phyloP scores from a whole-genome alignment of 2,329 filamentous ascomycete genomes.

The Aspergillus floridensis region DNA sequence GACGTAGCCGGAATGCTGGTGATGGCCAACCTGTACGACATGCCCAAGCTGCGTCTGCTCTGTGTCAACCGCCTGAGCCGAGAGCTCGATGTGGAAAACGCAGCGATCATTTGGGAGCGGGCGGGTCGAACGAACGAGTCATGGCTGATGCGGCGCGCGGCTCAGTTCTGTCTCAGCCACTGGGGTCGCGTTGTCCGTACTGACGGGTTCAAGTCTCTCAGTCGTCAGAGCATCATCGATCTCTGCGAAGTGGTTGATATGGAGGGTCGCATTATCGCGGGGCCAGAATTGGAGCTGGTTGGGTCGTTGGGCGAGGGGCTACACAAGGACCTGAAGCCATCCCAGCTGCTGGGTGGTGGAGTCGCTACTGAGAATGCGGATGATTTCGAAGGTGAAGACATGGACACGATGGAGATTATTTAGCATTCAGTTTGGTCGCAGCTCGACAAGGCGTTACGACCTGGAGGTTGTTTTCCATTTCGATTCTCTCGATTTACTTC shows the following conservation, averaged over 20 bases:
- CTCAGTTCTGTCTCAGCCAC: slow-evolving; percentile 83
- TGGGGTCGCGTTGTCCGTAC: slow-evolving; percentile 95
- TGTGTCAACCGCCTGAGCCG: slow-evolving; percentile 87
- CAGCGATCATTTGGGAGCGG: slow-evolving; percentile 94
- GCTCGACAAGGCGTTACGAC: background rate
- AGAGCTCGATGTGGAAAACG: slow-evolving; percentile 91
- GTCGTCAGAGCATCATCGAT: slow-evolving; percentile 77
- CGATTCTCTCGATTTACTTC: background rate
- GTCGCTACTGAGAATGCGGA: slow-evolving; percentile 34
- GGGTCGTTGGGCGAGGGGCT: slow-evolving; percentile 53
- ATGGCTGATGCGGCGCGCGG: slow-evolving; percentile 86
- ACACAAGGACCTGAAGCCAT: slow-evolving; percentile 30
- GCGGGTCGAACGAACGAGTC: slow-evolving; percentile 87
- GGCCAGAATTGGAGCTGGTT: slow-evolving; percentile 72
- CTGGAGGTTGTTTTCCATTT: background rate
- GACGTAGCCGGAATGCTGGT: slow-evolving; percentile 93
- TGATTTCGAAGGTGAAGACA: slow-evolving; percentile 47
- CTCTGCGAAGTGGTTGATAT: slow-evolving; percentile 90
- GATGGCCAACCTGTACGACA: slow-evolving; percentile 97
- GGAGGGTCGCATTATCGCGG: slow-evolving; percentile 85
- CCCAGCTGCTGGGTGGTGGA: slow-evolving; percentile 27
- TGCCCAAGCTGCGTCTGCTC: slow-evolving; percentile 84
- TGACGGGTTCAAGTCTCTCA: slow-evolving; percentile 77
- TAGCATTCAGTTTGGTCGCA: background rate
- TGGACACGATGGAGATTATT: slow-evolving; percentile 47